Percentiles rank a stretch among this genome's conserved stretches.
Conservation (phyloP, 176 grass and related monocot species). For the Saccharum officinarum region DNA sequence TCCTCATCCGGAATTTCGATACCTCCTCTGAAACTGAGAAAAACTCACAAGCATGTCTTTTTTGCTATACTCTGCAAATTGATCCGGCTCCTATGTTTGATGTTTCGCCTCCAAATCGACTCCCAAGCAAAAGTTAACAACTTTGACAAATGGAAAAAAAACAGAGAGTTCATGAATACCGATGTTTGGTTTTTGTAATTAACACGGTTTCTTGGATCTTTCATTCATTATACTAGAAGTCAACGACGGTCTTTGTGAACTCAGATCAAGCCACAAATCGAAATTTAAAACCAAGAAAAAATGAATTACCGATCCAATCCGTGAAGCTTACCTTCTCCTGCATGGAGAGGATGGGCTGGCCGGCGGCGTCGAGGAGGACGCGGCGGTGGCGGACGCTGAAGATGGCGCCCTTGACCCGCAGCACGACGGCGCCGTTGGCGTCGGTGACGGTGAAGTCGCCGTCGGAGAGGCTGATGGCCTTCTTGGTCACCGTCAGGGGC, state of each 20-base stretch:
- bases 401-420: constrained; percentile 54
- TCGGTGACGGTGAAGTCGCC: constrained; percentile 75
- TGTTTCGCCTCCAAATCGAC: background rate
- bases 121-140: background rate
- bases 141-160: background rate
- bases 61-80: background rate
- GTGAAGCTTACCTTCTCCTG: constrained; percentile 47
- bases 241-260: background rate
- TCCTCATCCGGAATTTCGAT: background rate
- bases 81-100: background rate
- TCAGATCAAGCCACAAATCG: background rate
- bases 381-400: constrained; percentile 53
- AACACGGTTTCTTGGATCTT: background rate
- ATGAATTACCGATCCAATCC: background rate
- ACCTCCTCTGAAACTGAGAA: no score
- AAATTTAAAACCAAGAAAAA: background rate
- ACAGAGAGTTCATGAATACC: background rate
- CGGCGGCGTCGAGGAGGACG: constrained; percentile 57
- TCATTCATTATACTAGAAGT: background rate
- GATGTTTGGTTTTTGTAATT: background rate
- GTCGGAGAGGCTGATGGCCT: constrained; percentile 58
- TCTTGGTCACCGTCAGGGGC: constrained; percentile 63
- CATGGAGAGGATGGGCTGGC: constrained; percentile 64
- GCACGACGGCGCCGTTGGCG: constrained; percentile 61
- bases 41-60: no score